Evolutionary conservation across 805 yeast genomes (phyloP).

Genomic region (Yamadazyma insecticola): DNA sequence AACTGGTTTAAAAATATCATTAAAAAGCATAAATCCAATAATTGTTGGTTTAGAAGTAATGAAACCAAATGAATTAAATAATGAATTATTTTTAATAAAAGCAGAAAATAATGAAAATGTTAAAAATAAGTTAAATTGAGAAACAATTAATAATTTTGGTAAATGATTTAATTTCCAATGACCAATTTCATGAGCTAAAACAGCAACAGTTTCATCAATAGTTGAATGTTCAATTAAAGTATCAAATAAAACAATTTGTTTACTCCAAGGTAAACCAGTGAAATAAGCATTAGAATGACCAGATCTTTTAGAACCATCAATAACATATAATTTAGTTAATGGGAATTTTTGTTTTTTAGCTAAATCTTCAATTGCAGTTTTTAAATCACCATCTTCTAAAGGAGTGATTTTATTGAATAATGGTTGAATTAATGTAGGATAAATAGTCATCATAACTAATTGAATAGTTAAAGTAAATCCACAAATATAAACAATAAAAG

Average conservation of each 20-base stretch:
- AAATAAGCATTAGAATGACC: constrained; percentile 97
- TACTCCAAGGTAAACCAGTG: constrained; percentile 94
- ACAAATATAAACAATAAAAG: constrained; percentile 78
- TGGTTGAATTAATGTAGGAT: constrained; percentile 87
- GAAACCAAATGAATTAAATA: constrained; percentile 79
- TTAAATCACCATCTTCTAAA: constrained; percentile 84
- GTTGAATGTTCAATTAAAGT: constrained; percentile 81
- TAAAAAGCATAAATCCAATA: constrained; percentile 77
- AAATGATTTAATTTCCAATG: constrained; percentile 95
- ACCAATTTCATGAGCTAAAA: constrained; percentile 97
- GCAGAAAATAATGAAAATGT: constrained; percentile 73
- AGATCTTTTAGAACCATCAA: constrained; percentile 96
- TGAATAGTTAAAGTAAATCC: constrained; percentile 67
- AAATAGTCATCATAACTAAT: constrained; percentile 66
- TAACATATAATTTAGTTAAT: constrained; percentile 74
- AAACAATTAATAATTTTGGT: constrained; percentile 62
- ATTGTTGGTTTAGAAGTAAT: constrained; percentile 58
- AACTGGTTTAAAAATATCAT: constrained; percentile 73
- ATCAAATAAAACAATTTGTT: constrained; percentile 91
- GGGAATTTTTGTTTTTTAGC: constrained; percentile 82
- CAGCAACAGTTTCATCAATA: constrained; percentile 82
- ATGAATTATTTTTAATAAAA: constrained; percentile 72
- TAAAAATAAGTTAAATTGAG: constrained; percentile 59
- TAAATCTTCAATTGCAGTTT: constrained; percentile 71
- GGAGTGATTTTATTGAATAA: constrained; percentile 89